These are phyloP conservation scores for Globisporangium lucens DNA, from an alignment of 352 stramenopile species.

Conservation along the genomic window DNA sequence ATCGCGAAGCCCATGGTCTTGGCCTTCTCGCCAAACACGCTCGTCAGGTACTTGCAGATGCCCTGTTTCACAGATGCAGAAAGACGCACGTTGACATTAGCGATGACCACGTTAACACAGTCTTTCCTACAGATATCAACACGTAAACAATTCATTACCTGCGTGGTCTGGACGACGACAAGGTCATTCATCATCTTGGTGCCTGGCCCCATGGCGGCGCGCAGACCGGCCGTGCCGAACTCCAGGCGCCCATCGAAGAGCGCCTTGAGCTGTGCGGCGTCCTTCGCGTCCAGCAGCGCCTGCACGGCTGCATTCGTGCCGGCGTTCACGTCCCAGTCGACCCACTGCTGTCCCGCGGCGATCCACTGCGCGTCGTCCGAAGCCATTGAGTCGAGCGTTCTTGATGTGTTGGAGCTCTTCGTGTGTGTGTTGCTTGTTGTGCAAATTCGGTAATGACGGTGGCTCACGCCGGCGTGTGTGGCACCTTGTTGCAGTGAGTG, in stretches of 20 bases:
- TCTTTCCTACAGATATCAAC: background rate
- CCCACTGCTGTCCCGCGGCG: conserved; percentile 65
- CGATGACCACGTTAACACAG: background rate
- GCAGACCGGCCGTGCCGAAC: conserved; percentile 91
- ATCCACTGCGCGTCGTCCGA: conserved; percentile 45
- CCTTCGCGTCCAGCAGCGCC: conserved; percentile 49
- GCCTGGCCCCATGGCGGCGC: conserved; percentile 87
- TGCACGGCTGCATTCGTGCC: conserved; percentile 69
- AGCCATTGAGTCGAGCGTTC: background rate
- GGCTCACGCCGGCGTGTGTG: background rate
- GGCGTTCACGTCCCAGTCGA: conserved; percentile 83
- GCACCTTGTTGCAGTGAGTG: conserved; percentile 4
- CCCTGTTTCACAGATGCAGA: conserved; percentile 24
- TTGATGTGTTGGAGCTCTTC: background rate
- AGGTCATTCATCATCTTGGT: conserved; percentile 91
- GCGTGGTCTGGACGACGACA: conserved; percentile 90
- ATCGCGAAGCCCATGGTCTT: conserved; percentile 83
- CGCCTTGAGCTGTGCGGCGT: conserved; percentile 48
- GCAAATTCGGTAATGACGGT: conserved; percentile 4
- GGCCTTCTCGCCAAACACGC: conserved; percentile 65
- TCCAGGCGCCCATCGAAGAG: conserved; percentile 83
- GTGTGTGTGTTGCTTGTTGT: conserved; percentile 1
- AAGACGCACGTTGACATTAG: background rate
- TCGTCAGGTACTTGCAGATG: conserved; percentile 83
- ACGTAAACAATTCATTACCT: conserved; percentile 16